Base-by-base conservation (phyloP, 257 asterid genomes). In the Anisodus tanguticus region DNA sequence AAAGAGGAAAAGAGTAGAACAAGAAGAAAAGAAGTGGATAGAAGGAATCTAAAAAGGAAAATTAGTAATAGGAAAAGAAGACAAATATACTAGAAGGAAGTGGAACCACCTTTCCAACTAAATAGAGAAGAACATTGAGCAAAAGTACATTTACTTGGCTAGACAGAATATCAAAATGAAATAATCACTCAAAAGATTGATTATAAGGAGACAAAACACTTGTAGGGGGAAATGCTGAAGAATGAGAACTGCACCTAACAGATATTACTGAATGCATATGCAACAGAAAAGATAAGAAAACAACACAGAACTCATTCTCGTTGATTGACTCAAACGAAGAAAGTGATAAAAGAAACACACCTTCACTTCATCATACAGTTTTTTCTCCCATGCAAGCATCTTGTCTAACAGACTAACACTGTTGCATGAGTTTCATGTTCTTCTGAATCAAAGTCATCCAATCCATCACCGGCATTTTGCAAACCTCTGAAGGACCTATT, bases 331-430 rank as follows among this genome's bases (percentile, higher is more conserved):
- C 43, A 2, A 51, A 53, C 49, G n/a, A 7, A 76, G 8, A 6
- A 76, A 13, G 45, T 22, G 64, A 26, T 7, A 80, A 51, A 31
- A 72, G 4, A 37, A 47, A 15, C 16, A 86, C 89, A 97, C 99
- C 97, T 97, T 97, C 85, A 95, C 98, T 93, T 97, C 99, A 84
- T 97, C 99, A 83, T 93, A 97, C 76, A 97, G 96, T 91, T 97
- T 97, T 87, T 97, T 97, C 91, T 97, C 99, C 99, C 99, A 97
- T 8, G 99, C 99, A 58, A 97, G 95, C 98, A 97, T 93, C 91
- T 97, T 97, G 95, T 97, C 99, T 92, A 97, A 90, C 82, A 95
- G 95, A 95, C 99, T 92, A 97, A 90, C 82, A 95, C 98, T 0
- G 98, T 91, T 54, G 99, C 99, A 88, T 97, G 99, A 63, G 97